These are phyloP conservation scores for Naganishia vishniacii DNA, from an alignment of 768 basidiomycete genomes.

Conservation along the genomic window DNA sequence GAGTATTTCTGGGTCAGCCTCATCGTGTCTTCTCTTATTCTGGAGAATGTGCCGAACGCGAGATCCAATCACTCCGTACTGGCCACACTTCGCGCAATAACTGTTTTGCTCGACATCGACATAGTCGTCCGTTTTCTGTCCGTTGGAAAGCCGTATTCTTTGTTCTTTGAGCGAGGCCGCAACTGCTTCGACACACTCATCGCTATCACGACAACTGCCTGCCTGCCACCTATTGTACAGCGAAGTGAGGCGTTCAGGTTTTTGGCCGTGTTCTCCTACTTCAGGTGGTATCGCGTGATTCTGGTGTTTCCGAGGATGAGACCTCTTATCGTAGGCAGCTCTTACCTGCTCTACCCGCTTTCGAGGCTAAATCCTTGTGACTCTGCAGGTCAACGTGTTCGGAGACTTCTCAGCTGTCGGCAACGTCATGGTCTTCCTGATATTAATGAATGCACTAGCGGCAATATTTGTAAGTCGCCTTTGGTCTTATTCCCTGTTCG, in stretches of 20 bases:
- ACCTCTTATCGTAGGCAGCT: constrained; percentile 64
- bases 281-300: constrained; percentile 86
- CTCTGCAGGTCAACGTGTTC: constrained; percentile 68
- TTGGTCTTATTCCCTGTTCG: too few relatives aligned
- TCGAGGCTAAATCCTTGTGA: not conserved
- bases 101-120: constrained; percentile 80
- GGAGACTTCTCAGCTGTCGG: constrained; percentile 83
- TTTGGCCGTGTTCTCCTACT: constrained; percentile 81
- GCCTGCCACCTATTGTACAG: constrained; percentile 76
- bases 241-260: constrained; percentile 67
- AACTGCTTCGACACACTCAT: constrained; percentile 75
- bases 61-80: not conserved
- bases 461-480: constrained; percentile 65
- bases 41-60: not conserved
- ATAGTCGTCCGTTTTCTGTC: constrained; percentile 69
- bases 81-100: constrained; percentile 68
- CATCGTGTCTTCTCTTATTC: constrained; percentile 2
- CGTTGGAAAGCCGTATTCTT: constrained; percentile 73
- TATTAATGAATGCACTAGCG: constrained; percentile 78
- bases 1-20: constrained; percentile 63
- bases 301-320: constrained; percentile 84
- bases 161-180: constrained; percentile 57
- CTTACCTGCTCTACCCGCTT: too few relatives aligned
- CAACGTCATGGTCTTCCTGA: constrained; percentile 86
- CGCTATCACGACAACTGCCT: constrained; percentile 67